Percentiles rank a stretch among this genome's conserved stretches.
Conservation (phyloP, 108 stramenopile species). For the Discostella stelligeroides region DNA sequence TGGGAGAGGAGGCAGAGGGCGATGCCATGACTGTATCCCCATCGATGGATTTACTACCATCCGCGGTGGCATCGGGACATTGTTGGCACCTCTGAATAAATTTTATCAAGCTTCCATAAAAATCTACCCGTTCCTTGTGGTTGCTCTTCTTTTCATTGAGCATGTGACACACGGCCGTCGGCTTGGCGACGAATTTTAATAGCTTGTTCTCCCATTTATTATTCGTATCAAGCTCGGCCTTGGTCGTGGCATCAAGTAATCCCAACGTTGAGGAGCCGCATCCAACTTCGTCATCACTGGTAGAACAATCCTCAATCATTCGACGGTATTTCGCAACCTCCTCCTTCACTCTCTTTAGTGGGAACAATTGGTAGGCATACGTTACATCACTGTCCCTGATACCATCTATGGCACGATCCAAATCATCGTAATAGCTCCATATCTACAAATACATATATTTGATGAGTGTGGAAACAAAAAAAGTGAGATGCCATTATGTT, state of each 20-base stretch:
- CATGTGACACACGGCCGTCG: conserved; percentile 6
- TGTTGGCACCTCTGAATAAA: conserved; percentile 62
- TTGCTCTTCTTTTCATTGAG: conserved; percentile 46
- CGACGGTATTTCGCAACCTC: conserved; percentile 19
- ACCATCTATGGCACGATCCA: conserved; percentile 53
- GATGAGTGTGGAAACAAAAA: background rate
- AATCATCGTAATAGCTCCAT: conserved; percentile 48
- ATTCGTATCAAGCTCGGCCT: conserved; percentile 45
- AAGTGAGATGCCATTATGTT: background rate
- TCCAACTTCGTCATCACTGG: conserved; percentile 5
- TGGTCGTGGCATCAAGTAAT: conserved; percentile 50
- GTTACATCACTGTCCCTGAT: conserved; percentile 76
- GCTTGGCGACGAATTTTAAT: conserved; percentile 26
- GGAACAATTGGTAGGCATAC: conserved; percentile 60
- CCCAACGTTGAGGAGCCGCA: conserved; percentile 8
- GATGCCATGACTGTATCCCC: background rate
- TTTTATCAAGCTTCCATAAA: conserved; percentile 51
- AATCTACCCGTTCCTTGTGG: conserved; percentile 50
- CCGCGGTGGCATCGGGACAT: conserved; percentile 41
- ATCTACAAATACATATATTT: background rate
- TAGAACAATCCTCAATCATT: conserved; percentile 1
- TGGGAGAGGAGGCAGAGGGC: background rate
- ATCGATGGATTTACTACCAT: no score
- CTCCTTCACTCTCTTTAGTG: conserved; percentile 43
- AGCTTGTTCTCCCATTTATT: conserved; percentile 63